Evolutionary conservation across 768 basidiomycete genomes (phyloP).

Genomic region (Pleurotus sapidus): DNA sequence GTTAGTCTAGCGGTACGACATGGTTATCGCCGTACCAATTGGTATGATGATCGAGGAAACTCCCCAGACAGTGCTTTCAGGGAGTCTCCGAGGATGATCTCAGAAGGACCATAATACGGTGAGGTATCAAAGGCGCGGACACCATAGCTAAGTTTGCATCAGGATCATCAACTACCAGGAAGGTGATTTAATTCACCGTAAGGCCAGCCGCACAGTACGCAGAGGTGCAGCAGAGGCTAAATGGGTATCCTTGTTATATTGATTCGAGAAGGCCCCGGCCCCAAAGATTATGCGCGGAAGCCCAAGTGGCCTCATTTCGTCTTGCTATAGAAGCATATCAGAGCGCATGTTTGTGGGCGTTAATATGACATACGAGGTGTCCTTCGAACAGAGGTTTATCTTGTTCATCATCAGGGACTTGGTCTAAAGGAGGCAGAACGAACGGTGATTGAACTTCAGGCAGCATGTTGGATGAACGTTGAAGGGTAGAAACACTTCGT

Average conservation of each 20-base stretch:
- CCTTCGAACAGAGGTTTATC: constrained; percentile 35
- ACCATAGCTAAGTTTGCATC: constrained; percentile 57
- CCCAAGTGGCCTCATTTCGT: constrained; percentile 26
- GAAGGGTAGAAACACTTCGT: neutral
- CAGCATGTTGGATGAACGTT: neutral
- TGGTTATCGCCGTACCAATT: constrained; percentile 45
- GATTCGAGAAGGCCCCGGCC: constrained; percentile 63
- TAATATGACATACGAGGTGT: constrained; percentile 32
- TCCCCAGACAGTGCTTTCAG: constrained; percentile 56
- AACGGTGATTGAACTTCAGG: constrained; percentile 4
- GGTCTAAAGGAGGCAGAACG: constrained; percentile 12
- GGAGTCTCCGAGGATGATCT: constrained; percentile 69
- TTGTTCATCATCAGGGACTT: constrained; percentile 26
- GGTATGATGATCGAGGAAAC: constrained; percentile 78
- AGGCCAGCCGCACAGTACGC: constrained; percentile 68
- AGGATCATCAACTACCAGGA: neutral
- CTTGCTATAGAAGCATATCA: constrained; percentile 12
- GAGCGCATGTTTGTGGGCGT: neutral
- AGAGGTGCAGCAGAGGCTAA: constrained; percentile 55
- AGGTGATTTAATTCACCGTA: constrained; percentile 48
- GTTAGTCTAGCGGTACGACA: neutral
- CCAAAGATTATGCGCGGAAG: constrained; percentile 63
- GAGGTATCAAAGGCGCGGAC: constrained; percentile 82
- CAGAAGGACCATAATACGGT: constrained; percentile 77
- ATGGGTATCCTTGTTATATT: constrained; percentile 63